Percentiles rank a stretch among this genome's conserved stretches.
phyloP scores from a whole-genome alignment of 2,329 filamentous ascomycete species.

The Pyrenophora seminiperda region DNA sequence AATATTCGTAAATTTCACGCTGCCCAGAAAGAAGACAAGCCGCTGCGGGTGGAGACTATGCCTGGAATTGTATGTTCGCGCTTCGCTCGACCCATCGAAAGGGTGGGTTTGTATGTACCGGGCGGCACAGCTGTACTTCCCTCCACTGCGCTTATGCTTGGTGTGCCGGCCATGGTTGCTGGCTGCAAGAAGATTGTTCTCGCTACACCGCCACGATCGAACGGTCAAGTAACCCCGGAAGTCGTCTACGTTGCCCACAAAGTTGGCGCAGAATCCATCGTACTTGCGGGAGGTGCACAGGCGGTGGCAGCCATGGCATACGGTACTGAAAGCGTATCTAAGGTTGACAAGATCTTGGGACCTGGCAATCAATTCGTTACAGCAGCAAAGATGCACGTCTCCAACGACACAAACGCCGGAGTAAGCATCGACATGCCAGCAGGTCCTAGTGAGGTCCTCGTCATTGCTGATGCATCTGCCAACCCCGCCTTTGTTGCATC shows the following conservation, averaged over 20 bases:
- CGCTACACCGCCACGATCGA: constrained; percentile 85
- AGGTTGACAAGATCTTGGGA: constrained; percentile 98
- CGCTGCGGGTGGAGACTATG: constrained; percentile 93
- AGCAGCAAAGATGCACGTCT: constrained; percentile 96
- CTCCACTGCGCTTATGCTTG: constrained; percentile 95
- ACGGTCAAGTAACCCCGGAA: constrained; percentile 91
- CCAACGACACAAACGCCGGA: constrained; percentile 93
- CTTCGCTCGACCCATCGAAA: constrained; percentile 88
- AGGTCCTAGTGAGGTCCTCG: constrained; percentile 94
- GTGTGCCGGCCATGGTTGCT: constrained; percentile 95
- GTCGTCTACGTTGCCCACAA: constrained; percentile 98
- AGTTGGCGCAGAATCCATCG: constrained; percentile 92
- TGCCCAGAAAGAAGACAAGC: constrained; percentile 83
- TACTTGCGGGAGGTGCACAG: constrained; percentile 92
- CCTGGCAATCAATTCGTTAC: constrained; percentile 99
- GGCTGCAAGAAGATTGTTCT: constrained; percentile 95
- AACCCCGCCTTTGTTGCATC: constrained; percentile 95
- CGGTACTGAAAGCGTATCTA: constrained; percentile 89
- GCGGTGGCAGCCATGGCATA: constrained; percentile 97
- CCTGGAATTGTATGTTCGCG: constrained; percentile 93
- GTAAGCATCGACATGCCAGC: constrained; percentile 99
- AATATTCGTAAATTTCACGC: constrained; percentile 95
- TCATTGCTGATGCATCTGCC: constrained; percentile 84
- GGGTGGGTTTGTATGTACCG: constrained; percentile 94
- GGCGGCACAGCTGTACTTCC: constrained; percentile 97